Percentiles rank a stretch among this genome's conserved stretches.
phyloP scores from a whole-genome alignment of 2,329 filamentous ascomycete genomes.

The Periconia macrospinosa region DNA sequence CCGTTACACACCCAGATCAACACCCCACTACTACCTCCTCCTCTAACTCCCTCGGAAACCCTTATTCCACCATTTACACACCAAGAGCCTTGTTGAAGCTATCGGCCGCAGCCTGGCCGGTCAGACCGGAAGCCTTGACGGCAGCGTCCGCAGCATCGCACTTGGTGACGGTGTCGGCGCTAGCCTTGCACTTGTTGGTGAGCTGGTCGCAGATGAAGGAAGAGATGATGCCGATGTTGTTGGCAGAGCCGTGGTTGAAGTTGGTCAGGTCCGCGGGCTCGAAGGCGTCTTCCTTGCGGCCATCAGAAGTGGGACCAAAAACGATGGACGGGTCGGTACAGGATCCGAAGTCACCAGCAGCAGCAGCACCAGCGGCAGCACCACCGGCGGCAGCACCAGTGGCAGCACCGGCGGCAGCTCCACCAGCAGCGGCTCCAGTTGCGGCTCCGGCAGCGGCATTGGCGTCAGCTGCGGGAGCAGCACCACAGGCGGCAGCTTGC shows the following conservation, averaged over 20 bases:
- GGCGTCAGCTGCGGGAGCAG: slow-evolving; percentile 1
- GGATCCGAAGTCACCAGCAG: slow-evolving; percentile 46
- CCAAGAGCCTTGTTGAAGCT: slow-evolving; percentile 33
- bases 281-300: slow-evolving; percentile 50
- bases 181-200: slow-evolving; percentile 27
- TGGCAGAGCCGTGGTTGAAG: slow-evolving; percentile 58
- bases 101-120: slow-evolving; percentile 29
- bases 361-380: background rate
- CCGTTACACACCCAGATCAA: too few species aligned
- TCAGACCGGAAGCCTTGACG: slow-evolving; percentile 15
- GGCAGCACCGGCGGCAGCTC: slow-evolving; percentile 1
- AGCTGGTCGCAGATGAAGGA: slow-evolving; percentile 53
- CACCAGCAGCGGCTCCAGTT: slow-evolving; percentile 4
- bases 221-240: slow-evolving; percentile 52
- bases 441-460: background rate
- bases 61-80: slow-evolving; percentile 7
- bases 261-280: slow-evolving; percentile 44
- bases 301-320: slow-evolving; percentile 54
- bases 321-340: slow-evolving; percentile 54
- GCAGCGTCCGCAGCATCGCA: slow-evolving; percentile 25
- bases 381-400: background rate
- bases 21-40: background rate
- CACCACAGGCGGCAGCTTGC: background rate
- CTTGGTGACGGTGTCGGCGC: slow-evolving; percentile 18
- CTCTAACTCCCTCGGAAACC: background rate